Evolutionary conservation across 148 eudicot genomes (phyloP).

Genomic region (Chenopodium berlandieri): DNA sequence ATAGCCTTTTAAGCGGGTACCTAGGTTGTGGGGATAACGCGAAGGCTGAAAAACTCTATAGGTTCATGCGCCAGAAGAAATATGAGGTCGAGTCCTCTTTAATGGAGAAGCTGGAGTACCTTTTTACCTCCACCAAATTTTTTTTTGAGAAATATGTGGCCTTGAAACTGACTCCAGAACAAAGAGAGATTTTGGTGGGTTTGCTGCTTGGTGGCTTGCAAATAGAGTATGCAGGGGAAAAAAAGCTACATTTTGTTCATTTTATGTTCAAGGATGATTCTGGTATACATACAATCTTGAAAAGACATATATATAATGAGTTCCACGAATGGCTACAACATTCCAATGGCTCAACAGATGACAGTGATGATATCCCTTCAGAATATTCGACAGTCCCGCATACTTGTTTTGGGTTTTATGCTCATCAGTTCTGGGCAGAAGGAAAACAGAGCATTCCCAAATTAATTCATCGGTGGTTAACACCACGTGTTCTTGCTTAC

Average conservation of each 20-base stretch:
- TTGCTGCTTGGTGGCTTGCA: slow-evolving; percentile 75
- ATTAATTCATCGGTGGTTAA: slow-evolving; percentile 80
- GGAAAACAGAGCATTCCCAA: slow-evolving; percentile 66
- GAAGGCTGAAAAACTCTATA: slow-evolving; percentile 63
- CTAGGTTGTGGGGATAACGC: slow-evolving; percentile 41
- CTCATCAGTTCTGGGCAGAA: slow-evolving; percentile 71
- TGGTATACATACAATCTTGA: slow-evolving; percentile 50
- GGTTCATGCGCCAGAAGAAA: slow-evolving; percentile 67
- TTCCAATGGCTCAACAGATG: slow-evolving; percentile 30
- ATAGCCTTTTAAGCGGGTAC: slow-evolving; percentile 64
- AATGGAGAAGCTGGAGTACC: slow-evolving; percentile 53
- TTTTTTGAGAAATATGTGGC: slow-evolving; percentile 37
- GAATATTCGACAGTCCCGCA: slow-evolving; percentile 65
- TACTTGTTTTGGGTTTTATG: slow-evolving; percentile 66
- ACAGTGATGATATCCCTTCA: slow-evolving; percentile 44
- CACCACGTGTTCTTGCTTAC: slow-evolving; percentile 90
- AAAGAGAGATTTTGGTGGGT: slow-evolving; percentile 84
- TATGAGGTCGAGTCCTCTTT: slow-evolving; percentile 57
- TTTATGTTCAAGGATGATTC: slow-evolving; percentile 62
- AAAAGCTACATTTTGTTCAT: slow-evolving; percentile 40
- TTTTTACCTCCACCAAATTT: slow-evolving; percentile 42
- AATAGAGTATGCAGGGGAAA: slow-evolving; percentile 45
- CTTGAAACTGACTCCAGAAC: slow-evolving; percentile 70
- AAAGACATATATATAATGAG: slow-evolving; percentile 57
- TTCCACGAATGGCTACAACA: slow-evolving; percentile 80